These are phyloP conservation scores for Endotrypanum monterogeii DNA, from an alignment of 208 protist genomes.

Conservation along the genomic window DNA sequence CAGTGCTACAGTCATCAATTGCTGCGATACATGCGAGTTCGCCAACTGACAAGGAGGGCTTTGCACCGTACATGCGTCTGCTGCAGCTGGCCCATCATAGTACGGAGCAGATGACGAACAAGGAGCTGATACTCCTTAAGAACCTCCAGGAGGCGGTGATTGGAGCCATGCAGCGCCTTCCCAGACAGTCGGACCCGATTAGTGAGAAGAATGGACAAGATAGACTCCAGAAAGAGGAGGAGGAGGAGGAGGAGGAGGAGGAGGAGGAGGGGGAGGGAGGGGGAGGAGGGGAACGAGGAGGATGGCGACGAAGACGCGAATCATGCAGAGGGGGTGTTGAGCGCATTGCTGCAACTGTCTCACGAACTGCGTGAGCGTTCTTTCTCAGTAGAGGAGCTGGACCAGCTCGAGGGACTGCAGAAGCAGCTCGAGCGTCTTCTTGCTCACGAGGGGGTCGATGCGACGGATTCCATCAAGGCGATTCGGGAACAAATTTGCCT, in stretches of 20 bases:
- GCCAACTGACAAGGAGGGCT: conserved; percentile 31
- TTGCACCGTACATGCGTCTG: conserved; percentile 47
- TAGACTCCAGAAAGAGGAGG: background rate
- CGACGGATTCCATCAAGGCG: conserved; percentile 40
- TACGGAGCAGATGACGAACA: conserved; percentile 32
- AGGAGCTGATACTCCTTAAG: conserved; percentile 45
- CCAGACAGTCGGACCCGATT: background rate
- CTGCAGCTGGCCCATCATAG: conserved; percentile 31
- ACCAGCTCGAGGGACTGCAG: conserved; percentile 44
- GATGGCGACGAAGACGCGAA: conserved; percentile 17
- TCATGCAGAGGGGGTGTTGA: conserved; percentile 26
- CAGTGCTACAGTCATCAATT: conserved; percentile 22
- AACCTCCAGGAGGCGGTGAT: conserved; percentile 49
- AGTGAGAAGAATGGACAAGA: conserved; percentile 11
- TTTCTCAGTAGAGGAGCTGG: conserved; percentile 47
- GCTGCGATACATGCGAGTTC: conserved; percentile 14
- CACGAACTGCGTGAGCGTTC: conserved; percentile 46
- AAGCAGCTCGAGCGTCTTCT: conserved; percentile 25
- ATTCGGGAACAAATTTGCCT: conserved; percentile 61
- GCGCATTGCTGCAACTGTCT: conserved; percentile 54
- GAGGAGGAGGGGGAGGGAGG: conserved; percentile 12
- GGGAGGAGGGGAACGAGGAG: conserved; percentile 13
- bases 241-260: conserved; percentile 15
- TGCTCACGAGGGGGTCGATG: conserved; percentile 10
- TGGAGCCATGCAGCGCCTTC: conserved; percentile 17